Base-by-base conservation (phyloP, 2,329 filamentous ascomycete species). In the Fusarium brachygibbosum region DNA sequence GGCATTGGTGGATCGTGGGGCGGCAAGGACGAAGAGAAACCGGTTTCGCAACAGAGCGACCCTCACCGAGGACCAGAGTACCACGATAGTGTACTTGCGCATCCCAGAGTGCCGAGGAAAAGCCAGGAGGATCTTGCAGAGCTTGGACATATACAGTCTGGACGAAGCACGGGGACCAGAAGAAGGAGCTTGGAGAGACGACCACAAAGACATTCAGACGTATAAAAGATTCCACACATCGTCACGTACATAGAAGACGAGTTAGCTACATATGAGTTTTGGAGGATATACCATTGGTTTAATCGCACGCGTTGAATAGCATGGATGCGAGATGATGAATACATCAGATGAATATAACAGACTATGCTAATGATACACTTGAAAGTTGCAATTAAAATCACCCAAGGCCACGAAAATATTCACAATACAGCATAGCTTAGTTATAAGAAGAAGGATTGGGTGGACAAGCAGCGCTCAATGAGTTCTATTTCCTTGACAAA, bases 1-100 rank as follows among this genome's bases (percentile, higher is more conserved):
- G 90, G 89, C 61, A 90, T 91, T 8, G 90, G 91, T 14, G 91
- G 90, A 1, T 81, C 83, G 17, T 88, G 88, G 76, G 87, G 85
- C 1, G 78, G 79, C 12, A 69, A 63, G 4, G 72, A 71, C 8
- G 74, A 60, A 23, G 75, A 71, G 32, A 71, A 62, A 12, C 63
- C 68, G 25, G 62, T 32, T 25, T 73, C 66, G 21, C 59, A 50
- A 25, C 68, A 42, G 35, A 37, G 21, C 16, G 61, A 49, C 19
- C 50, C 54, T 4, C 40, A 59, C 6, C 60, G 31, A 29, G 53
- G 54, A 4, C 21, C 53, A 13, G 66, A 68, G 28, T 57, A 66
- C 9, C 65, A 53, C 2, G 74, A 76, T 12, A 74, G 74, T 31
- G 66, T 76, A 28, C 70, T 77, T 53, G 76, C 74, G 6, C 70